Conservation (phyloP, 78 protist species). For the Chrysochromulina tobinii region DNA sequence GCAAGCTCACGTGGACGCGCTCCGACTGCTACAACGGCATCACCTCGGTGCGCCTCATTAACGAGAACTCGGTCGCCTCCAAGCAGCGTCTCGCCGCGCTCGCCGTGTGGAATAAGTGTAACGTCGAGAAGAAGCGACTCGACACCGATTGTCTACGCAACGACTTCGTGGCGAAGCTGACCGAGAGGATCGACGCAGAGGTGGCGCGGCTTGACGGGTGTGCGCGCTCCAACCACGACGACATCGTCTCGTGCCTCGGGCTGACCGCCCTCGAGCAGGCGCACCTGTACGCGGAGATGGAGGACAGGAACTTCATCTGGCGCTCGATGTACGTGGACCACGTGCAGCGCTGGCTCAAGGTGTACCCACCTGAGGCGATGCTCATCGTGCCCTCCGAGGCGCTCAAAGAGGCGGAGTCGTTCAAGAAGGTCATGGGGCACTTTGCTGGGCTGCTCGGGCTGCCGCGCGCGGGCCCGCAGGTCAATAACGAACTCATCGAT, state of each 20-base stretch:
- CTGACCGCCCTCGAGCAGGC: not conserved
- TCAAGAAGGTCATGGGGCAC: too few species aligned
- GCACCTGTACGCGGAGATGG: not conserved
- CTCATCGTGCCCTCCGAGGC: not conserved
- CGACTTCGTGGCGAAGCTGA: not conserved
- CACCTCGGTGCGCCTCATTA: conserved; percentile 12
- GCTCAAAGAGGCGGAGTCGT: not conserved
- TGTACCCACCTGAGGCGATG: not conserved
- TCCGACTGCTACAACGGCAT: conserved; percentile 20
- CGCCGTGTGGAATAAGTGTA: not conserved
- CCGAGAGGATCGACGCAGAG: not conserved
- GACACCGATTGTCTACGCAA: not conserved
- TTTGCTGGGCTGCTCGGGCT: too few species aligned
- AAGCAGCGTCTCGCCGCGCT: not conserved
- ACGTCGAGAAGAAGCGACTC: not conserved
- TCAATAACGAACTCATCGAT: not conserved
- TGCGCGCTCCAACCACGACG: not conserved
- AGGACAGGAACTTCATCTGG: not conserved
- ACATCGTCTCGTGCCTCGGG: not conserved
- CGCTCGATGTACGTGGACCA: conserved; percentile 17
- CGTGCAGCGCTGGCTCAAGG: not conserved
- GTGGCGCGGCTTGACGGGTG: not conserved
- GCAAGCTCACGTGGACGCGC: conserved; percentile 17
- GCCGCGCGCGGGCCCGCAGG: not conserved
- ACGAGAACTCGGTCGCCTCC: not conserved